These are phyloP conservation scores for Blastobotrys attinorum DNA, from an alignment of 805 yeast species.

Conservation along the genomic window DNA sequence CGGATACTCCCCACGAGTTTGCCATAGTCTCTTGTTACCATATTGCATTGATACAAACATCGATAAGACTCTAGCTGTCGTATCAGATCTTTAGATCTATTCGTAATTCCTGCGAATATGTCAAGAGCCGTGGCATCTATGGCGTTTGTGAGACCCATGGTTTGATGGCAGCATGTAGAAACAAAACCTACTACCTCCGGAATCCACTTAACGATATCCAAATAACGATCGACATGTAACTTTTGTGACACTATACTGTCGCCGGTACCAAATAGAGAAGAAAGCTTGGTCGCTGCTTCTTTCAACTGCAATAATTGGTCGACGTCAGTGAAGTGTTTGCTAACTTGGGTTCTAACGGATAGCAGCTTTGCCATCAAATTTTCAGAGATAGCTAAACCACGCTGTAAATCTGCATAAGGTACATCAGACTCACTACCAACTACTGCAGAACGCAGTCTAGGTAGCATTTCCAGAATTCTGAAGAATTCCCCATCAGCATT, in stretches of 20 bases:
- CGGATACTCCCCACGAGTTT: not conserved
- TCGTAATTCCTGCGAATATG: no score
- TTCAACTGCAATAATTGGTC: not conserved
- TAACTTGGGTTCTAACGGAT: constrained; percentile 8
- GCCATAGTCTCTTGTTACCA: not conserved
- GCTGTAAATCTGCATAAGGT: constrained; percentile 64
- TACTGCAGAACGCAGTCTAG: constrained; percentile 64
- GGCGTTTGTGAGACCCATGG: no score
- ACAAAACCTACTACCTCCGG: not conserved
- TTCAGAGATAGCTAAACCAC: constrained; percentile 71
- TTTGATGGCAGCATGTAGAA: no score
- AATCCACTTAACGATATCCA: not conserved
- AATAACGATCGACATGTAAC: not conserved
- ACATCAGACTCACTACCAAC: constrained; percentile 60
- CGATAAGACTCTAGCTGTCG: not conserved
- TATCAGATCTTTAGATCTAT: not conserved
- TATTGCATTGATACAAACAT: not conserved
- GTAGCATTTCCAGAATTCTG: constrained; percentile 69
- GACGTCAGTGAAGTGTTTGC: not conserved
- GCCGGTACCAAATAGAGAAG: not conserved
- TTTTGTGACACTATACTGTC: not conserved
- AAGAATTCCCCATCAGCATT: constrained; percentile 49
- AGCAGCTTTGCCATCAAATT: constrained; percentile 55
- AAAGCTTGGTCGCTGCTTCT: not conserved
- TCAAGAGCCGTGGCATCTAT: no score